Base-by-base conservation (phyloP, 495 filamentous ascomycete species). In the Neohortaea acidophila region DNA sequence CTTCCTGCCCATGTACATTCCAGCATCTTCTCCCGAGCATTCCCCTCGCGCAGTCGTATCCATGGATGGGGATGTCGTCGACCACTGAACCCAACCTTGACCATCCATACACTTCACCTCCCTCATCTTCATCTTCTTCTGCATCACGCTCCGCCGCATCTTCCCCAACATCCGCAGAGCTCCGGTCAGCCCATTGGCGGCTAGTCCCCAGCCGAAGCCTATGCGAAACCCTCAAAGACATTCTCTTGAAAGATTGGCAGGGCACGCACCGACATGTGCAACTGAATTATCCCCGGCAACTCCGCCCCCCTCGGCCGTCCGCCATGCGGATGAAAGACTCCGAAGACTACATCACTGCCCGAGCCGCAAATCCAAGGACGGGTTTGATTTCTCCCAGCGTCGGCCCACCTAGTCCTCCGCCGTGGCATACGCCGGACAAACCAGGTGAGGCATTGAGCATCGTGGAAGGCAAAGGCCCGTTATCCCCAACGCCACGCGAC, bases 331-430 rank as follows among this genome's bases (percentile, higher is more conserved):
- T 49, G 41, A 43, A 40, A 34, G 49, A 52, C 38, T 51, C 39
- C 13, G 49, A 49, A 19, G 49, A 52, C 46, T 52, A 52, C 21
- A 25, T 52, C 33, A 52, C 49, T 6, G 49, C 49, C 11, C 49
- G 49, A 17, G 40, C 38, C 11, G 41, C 49, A 12, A 52, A 52
- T 21, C 49, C 49, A n/a, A 18, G 41, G 7, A 52, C 49, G 8
- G 49, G 49, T 17, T 9, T 49, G 2, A 43, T 52, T 21, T 44
- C 44, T 9, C 49, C 49, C 9, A 49, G 46, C 22, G 19, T 41
- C 13, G 30, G 32, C 19, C 38, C 21, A 12, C 24, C 34, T 9
- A 33, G 36, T 5, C 23, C 36, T 5, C 18, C 7, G 4, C 8
- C 39, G 9, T 44, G 37, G 8, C 26, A 29, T 4, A 51, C 34